Evolutionary conservation across 768 basidiomycete genomes (phyloP).

Genomic region (Suillus variegatus): DNA sequence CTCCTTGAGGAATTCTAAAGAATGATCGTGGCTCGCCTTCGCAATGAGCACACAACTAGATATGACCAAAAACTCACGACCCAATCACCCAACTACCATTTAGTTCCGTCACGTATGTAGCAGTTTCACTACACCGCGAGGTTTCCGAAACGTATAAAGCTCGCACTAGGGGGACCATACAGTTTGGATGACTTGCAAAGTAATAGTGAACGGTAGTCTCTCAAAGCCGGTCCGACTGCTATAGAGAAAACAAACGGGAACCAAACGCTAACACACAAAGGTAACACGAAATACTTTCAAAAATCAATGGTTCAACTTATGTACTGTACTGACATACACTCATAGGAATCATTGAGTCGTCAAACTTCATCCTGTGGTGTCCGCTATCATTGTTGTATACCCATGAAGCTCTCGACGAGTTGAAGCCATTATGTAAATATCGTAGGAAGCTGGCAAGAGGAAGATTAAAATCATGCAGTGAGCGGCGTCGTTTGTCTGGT

Average conservation of each 20-base stretch:
- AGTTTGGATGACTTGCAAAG: background rate
- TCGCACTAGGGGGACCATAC: background rate
- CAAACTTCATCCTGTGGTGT: background rate
- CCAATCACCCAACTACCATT: constrained; percentile 48
- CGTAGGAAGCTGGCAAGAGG: background rate
- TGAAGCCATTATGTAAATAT: background rate
- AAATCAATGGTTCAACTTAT: background rate
- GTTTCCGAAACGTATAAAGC: background rate
- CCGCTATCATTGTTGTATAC: background rate
- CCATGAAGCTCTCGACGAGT: background rate
- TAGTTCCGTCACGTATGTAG: constrained; percentile 23
- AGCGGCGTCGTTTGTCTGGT: background rate
- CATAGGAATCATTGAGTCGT: background rate
- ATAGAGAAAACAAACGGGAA: background rate
- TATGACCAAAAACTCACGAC: constrained; percentile 36
- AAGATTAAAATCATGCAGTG: background rate
- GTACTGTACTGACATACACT: background rate
- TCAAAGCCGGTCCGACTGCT: background rate
- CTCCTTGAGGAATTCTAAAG: constrained; percentile 55
- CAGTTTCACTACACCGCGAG: background rate
- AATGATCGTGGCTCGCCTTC: background rate
- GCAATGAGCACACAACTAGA: constrained; percentile 9
- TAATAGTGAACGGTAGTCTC: background rate
- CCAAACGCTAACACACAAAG: background rate
- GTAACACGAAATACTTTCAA: no score